phyloP scores from a whole-genome alignment of 2,329 filamentous ascomycete genomes.

The Aureobasidium lini region DNA sequence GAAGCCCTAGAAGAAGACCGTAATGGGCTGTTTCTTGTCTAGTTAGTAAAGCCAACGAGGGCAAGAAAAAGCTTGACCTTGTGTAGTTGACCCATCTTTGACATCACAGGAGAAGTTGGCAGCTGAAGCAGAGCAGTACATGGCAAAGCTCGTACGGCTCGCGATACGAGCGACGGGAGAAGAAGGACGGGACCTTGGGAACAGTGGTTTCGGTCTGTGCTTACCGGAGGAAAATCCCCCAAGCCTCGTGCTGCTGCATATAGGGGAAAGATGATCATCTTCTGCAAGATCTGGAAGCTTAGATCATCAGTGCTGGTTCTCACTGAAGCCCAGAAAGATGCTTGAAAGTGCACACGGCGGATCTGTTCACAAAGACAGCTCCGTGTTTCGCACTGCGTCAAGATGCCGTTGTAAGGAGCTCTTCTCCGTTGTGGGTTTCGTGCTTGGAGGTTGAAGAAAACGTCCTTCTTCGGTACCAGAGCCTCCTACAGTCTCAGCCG shows the following conservation, averaged over 20 bases:
- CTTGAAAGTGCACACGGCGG: background rate
- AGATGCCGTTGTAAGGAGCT: background rate
- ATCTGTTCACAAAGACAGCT: background rate
- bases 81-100: background rate
- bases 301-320: background rate
- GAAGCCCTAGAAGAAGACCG: constrained; percentile 3
- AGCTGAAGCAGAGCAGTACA: background rate
- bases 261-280: background rate
- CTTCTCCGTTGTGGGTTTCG: background rate
- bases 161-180: background rate
- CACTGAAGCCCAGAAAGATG: background rate
- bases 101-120: constrained; percentile 3
- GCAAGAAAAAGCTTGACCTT: background rate
- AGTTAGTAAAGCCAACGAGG: background rate
- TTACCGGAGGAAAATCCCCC: background rate
- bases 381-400: background rate
- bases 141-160: background rate
- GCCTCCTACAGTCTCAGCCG: background rate
- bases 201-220: background rate
- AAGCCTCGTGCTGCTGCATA: background rate
- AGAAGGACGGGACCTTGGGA: background rate
- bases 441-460: background rate
- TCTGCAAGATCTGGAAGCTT: background rate
- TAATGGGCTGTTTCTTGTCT: background rate
- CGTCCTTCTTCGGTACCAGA: background rate